A percentile compares a stretch with the other conserved stretches of the same genome.
Conservation (phyloP, 73 alveolate species). For the Uronychia binucleata region DNA sequence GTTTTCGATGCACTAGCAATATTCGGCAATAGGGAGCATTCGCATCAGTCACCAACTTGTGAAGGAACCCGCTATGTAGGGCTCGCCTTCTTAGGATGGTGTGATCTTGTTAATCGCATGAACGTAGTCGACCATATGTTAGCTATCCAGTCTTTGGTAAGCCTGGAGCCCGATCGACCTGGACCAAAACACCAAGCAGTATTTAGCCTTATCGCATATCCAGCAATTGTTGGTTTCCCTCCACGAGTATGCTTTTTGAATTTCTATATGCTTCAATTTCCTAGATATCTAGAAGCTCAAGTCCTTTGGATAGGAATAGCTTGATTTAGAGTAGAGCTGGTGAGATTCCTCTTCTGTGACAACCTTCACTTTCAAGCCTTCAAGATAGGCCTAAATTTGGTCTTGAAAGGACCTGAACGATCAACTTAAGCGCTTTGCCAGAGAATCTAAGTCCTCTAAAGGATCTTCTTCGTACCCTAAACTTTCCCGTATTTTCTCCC, state of each 20-base stretch:
- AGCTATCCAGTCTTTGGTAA: background rate
- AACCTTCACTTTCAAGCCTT: background rate
- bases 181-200: constrained; percentile 40
- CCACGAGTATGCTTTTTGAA: background rate
- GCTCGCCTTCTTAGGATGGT: background rate
- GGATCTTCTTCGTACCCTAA: background rate
- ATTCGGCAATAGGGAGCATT: constrained; percentile 18
- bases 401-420: background rate
- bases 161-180: constrained; percentile 5
- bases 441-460: background rate
- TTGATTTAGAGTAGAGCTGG: too few relatives aligned
- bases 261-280: background rate
- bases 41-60: constrained; percentile 16
- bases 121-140: constrained; percentile 3
- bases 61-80: constrained; percentile 11
- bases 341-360: background rate
- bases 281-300: background rate
- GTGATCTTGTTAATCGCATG: background rate
- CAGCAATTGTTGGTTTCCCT: constrained; percentile 33
- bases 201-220: constrained; percentile 38
- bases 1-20: constrained; percentile 13
- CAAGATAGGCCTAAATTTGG: background rate
- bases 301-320: too few relatives aligned
- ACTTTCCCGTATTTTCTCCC: background rate
- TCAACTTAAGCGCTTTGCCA: background rate